Percentiles rank a stretch among this genome's conserved stretches.
These are phyloP conservation scores for Melaleuca alternifolia DNA, from an alignment of 345 rosid species.

Conservation along the genomic window DNA sequence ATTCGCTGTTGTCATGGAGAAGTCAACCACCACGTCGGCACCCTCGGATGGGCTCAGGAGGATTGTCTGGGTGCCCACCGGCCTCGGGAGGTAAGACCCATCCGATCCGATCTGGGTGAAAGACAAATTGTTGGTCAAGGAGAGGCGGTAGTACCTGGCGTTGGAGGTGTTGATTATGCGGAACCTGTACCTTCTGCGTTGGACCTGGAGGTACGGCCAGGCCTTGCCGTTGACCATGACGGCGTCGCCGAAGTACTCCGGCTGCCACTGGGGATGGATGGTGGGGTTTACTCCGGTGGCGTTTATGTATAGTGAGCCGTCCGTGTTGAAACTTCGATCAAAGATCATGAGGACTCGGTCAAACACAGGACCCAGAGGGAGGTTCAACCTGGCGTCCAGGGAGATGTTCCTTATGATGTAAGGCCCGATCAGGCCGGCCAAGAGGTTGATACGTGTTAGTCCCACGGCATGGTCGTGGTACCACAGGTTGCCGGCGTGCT, in stretches of 20 bases:
- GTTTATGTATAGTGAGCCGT: constrained; percentile 67
- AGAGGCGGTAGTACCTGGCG: constrained; percentile 58
- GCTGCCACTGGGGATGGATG: constrained; percentile 90
- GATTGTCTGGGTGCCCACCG: constrained; percentile 27
- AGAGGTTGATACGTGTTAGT: constrained; percentile 60
- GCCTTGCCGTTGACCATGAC: constrained; percentile 78
- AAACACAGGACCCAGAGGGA: constrained; percentile 41
- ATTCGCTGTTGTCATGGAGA: constrained; percentile 27
- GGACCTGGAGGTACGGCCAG: constrained; percentile 59
- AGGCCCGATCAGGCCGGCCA: constrained; percentile 69
- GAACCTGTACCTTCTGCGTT: constrained; percentile 65
- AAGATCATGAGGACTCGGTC: constrained; percentile 52
- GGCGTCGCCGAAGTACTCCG: constrained; percentile 69
- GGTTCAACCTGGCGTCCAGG: constrained; percentile 34
- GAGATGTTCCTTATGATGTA: constrained; percentile 47
- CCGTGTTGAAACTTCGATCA: constrained; percentile 48
- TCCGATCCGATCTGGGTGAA: constrained; percentile 61
- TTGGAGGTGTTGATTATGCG: constrained; percentile 65
- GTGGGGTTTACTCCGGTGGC: constrained; percentile 63
- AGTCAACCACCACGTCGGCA: constrained; percentile 61
- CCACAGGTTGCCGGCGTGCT: constrained; percentile 84
- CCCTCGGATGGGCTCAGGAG: constrained; percentile 65
- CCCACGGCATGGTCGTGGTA: constrained; percentile 86
- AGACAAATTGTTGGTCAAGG: constrained; percentile 48
- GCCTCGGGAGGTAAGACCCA: constrained; percentile 35